Evolutionary conservation across 179 eudicot genomes (phyloP).

Genomic region (Vitellaria paradoxa): DNA sequence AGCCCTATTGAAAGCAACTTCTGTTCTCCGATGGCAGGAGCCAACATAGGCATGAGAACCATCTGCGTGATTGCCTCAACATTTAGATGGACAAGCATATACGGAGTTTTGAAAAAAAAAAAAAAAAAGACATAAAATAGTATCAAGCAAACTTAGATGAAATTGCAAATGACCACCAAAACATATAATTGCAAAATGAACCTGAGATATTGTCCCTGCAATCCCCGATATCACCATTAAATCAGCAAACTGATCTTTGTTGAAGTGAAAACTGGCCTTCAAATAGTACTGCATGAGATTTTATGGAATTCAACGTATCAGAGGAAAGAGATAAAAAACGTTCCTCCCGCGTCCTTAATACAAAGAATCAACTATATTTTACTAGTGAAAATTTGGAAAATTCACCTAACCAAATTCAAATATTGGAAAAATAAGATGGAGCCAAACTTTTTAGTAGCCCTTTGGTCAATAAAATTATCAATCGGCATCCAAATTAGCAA

Average conservation of each 20-base stretch:
- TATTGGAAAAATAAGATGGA: neutral
- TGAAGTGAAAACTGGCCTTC: conserved; percentile 59
- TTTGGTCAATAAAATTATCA: neutral
- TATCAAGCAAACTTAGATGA: neutral
- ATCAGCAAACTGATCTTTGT: conserved; percentile 69
- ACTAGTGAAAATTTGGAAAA: neutral
- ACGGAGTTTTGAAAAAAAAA: neutral
- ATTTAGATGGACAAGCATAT: neutral
- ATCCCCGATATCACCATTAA: conserved; percentile 59
- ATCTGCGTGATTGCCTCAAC: conserved; percentile 29
- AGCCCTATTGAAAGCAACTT: conserved; percentile 50
- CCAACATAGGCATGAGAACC: conserved; percentile 52
- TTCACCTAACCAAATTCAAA: neutral
- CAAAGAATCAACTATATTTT: neutral
- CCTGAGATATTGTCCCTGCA: conserved; percentile 67
- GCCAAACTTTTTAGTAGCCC: too few species aligned
- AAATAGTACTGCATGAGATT: conserved; percentile 48
- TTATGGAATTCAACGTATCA: neutral
- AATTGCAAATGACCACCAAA: conserved; percentile 5
- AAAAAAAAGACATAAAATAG: neutral
- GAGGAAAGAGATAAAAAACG: neutral
- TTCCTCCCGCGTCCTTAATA: neutral
- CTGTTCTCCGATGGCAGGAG: conserved; percentile 44
- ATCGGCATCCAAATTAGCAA: neutral
- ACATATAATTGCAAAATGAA: conserved; percentile 7